Evolutionary conservation across 163 green algal genomes (phyloP).

Genomic region (Prototheca cutis): DNA sequence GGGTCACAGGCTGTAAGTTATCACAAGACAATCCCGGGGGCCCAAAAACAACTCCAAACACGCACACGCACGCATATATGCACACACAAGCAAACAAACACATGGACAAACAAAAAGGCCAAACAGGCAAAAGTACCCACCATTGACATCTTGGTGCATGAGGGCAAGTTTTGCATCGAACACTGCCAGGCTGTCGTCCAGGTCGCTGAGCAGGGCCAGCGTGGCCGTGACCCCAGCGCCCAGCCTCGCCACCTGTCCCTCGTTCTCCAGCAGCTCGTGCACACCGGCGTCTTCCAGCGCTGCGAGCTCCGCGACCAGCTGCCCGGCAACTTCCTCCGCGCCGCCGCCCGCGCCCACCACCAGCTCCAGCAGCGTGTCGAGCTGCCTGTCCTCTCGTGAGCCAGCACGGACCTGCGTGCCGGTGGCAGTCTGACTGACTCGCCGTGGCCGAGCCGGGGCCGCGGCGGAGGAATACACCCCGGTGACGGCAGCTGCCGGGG

Average conservation of each 20-base stretch:
- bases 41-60: too few relatives aligned
- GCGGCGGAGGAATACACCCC: too few relatives aligned
- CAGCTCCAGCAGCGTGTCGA: constrained; percentile 55
- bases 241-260: constrained; percentile 42
- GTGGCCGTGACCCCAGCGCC: constrained; percentile 39
- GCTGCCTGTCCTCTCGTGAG: constrained; percentile 27
- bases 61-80: too few relatives aligned
- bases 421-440: too few relatives aligned
- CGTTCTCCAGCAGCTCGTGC: constrained; percentile 62
- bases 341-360: constrained; percentile 58
- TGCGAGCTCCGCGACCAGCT: constrained; percentile 50
- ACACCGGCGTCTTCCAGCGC: constrained; percentile 76
- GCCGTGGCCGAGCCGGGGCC: too few relatives aligned
- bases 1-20: too few relatives aligned
- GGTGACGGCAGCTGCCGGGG: too few relatives aligned
- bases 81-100: neutral
- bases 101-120: neutral
- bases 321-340: constrained; percentile 49
- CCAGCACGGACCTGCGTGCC: too few relatives aligned
- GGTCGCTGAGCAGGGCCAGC: constrained; percentile 55
- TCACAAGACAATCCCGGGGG: too few relatives aligned
- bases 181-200: constrained; percentile 62
- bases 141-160: constrained; percentile 69
- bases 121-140: too few relatives aligned
- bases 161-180: constrained; percentile 83